Percentiles rank a stretch among this genome's conserved stretches.
phyloP scores from a whole-genome alignment of 2,329 filamentous ascomycete genomes.

The Zelopaecilomyces penicillatus region DNA sequence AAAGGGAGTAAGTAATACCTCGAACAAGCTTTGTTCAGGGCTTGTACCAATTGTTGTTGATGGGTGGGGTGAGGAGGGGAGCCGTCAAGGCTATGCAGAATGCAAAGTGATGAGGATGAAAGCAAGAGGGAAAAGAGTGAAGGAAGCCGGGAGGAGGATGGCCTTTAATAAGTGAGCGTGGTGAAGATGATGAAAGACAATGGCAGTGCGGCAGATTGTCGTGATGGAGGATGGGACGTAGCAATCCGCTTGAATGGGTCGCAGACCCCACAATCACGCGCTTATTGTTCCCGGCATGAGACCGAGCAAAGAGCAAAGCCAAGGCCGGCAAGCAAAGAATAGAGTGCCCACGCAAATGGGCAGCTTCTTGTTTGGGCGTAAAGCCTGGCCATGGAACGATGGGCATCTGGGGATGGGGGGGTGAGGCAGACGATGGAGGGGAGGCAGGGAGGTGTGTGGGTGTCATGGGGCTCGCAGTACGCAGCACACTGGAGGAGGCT shows the following conservation, averaged over 20 bases:
- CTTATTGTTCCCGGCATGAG: conserved; percentile 9
- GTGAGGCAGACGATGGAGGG: too few relatives aligned
- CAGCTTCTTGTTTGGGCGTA: conserved; percentile 10
- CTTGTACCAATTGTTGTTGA: too few relatives aligned
- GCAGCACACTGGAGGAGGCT: too few relatives aligned
- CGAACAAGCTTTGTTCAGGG: too few relatives aligned
- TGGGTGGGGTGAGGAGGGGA: neutral
- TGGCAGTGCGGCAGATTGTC: neutral
- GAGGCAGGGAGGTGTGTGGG: too few relatives aligned
- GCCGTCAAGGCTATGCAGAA: neutral
- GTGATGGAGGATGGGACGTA: neutral
- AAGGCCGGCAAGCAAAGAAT: conserved; percentile 2
- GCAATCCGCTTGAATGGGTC: conserved; percentile 4
- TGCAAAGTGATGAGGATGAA: conserved; percentile 2
- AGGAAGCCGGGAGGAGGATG: neutral
- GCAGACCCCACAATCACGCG: conserved; percentile 9
- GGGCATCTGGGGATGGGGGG: too few relatives aligned
- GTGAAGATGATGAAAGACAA: conserved; percentile 6
- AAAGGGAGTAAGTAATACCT: too few relatives aligned
- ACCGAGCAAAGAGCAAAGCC: conserved; percentile 8
- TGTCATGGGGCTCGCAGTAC: too few relatives aligned
- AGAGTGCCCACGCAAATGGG: neutral
- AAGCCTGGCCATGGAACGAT: neutral
- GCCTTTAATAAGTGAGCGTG: conserved; percentile 8
- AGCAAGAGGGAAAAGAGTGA: conserved; percentile 2